Evolutionary conservation across 495 filamentous ascomycete genomes (phyloP).

Genomic region (Lichenothelia convexa): DNA sequence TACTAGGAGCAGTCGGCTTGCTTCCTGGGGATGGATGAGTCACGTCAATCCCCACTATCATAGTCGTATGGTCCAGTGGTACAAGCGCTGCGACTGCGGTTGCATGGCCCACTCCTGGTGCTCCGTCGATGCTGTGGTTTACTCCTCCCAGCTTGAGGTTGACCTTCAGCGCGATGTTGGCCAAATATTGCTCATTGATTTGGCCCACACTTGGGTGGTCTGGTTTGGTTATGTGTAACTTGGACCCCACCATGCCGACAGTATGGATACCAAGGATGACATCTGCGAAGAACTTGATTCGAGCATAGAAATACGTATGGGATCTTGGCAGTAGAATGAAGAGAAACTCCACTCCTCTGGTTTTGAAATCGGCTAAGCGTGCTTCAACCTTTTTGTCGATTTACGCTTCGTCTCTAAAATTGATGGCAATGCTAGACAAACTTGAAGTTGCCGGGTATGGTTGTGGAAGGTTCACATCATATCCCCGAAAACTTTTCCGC

Average conservation of each 20-base stretch:
- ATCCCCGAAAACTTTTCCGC: too few relatives aligned
- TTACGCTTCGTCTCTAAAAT: too few relatives aligned
- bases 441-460: too few relatives aligned
- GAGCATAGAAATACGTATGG: constrained; percentile 38
- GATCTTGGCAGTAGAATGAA: constrained; percentile 41
- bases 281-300: constrained; percentile 53
- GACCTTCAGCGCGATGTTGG: constrained; percentile 65
- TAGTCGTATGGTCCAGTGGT: constrained; percentile 40
- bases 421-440: too few relatives aligned
- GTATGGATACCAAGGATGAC: constrained; percentile 43
- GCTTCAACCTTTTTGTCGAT: too few relatives aligned
- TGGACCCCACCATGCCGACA: constrained; percentile 37
- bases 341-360: constrained; percentile 29
- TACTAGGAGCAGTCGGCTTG: constrained; percentile 38
- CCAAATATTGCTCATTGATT: too few relatives aligned
- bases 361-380: constrained; percentile 2
- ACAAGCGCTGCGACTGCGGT: constrained; percentile 41
- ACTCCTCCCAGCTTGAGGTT: constrained; percentile 72
- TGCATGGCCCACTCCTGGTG: too few relatives aligned
- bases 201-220: too few relatives aligned
- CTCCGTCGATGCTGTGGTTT: constrained; percentile 42
- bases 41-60: constrained; percentile 82
- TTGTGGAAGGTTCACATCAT: too few relatives aligned
- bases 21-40: constrained; percentile 71
- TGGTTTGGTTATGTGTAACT: constrained; percentile 25